Base-by-base conservation (phyloP, 31 red algal species). In the Asparagopsis taxiformis region DNA sequence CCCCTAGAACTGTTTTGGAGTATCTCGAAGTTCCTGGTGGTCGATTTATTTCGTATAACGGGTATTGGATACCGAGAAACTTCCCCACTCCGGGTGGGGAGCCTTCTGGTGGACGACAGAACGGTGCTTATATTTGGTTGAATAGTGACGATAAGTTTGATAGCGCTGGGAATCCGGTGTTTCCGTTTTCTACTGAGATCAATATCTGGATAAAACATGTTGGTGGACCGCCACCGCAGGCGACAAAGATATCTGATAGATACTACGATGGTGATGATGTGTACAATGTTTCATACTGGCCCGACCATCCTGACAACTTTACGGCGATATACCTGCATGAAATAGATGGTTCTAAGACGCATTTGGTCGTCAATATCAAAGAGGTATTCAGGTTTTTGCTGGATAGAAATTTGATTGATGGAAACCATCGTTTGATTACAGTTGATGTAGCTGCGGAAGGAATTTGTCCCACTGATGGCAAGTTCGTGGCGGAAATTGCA, bases 381-480 rank as follows among this genome's bases (percentile, higher is more conserved):
- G 61, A 29, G 32, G 29, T 65, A 16, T 17, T 65, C 9, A 26
- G 36, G 7, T 34, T 37, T 17, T 34, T 65, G 28, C 32, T 37
- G 61, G 39, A 38, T 17, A 2, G 36, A 34, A 22, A 65, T 65
- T 1, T 16, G 31, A 25, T 65, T 26, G 30, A 34, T 1, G 11
- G 10, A 50, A 10, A 50, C 17, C 17, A 50, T 50, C 10, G 17
- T 17, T 50, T 50, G n/a, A n/a, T n/a, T n/a, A n/a, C n/a, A n/a
- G n/a, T 17, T 50, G 61, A 65, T 37, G 39, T 65, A 22, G 61
- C 61, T 29, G 61, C 61, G 17, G 61, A 65, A 39, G 61, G 61
- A 39, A 29, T 37, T 41, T 3, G 31, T 34, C 31, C 31, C 2
- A 34, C 32, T 1, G 61, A 65, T 65, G 61, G 4, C 7, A 65